These are phyloP conservation scores for Arthrobotrys conoides DNA, from an alignment of 2,329 filamentous ascomycete genomes.

Conservation along the genomic window DNA sequence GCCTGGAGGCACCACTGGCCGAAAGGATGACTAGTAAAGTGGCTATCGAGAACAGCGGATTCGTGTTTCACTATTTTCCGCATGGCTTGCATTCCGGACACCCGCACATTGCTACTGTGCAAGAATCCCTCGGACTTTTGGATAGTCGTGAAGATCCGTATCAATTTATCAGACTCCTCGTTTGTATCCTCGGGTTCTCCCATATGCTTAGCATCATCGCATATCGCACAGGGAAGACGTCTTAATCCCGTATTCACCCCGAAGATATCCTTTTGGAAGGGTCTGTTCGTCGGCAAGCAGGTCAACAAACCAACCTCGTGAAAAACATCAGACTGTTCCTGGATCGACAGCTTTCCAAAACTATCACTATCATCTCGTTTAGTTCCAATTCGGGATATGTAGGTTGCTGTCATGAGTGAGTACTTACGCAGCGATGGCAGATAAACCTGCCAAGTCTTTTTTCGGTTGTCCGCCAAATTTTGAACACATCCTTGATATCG, in stretches of 20 bases:
- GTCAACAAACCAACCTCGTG: slow-evolving; percentile 31
- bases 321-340: slow-evolving; percentile 47
- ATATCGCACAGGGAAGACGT: slow-evolving; percentile 36
- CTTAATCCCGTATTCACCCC: not conserved
- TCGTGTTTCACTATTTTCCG: slow-evolving; percentile 79
- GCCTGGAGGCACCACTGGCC: slow-evolving; percentile 87
- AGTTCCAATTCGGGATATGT: not conserved
- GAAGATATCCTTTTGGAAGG: not conserved
- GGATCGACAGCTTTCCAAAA: slow-evolving; percentile 54
- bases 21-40: slow-evolving; percentile 77
- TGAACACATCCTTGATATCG: slow-evolving; percentile 44
- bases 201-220: slow-evolving; percentile 21
- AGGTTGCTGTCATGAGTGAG: too few species aligned
- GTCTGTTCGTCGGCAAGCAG: not conserved
- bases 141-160: slow-evolving; percentile 42
- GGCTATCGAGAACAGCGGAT: slow-evolving; percentile 73
- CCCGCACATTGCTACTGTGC: slow-evolving; percentile 74
- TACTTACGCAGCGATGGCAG: slow-evolving; percentile 50
- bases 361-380: slow-evolving; percentile 35
- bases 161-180: slow-evolving; percentile 2
- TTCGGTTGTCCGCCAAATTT: slow-evolving; percentile 42
- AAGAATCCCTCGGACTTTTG: slow-evolving; percentile 67
- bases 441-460: slow-evolving; percentile 30
- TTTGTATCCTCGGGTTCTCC: not conserved
- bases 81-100: slow-evolving; percentile 80